Conservation (phyloP, 2,329 filamentous ascomycete species). For the Xylaria sp. region DNA sequence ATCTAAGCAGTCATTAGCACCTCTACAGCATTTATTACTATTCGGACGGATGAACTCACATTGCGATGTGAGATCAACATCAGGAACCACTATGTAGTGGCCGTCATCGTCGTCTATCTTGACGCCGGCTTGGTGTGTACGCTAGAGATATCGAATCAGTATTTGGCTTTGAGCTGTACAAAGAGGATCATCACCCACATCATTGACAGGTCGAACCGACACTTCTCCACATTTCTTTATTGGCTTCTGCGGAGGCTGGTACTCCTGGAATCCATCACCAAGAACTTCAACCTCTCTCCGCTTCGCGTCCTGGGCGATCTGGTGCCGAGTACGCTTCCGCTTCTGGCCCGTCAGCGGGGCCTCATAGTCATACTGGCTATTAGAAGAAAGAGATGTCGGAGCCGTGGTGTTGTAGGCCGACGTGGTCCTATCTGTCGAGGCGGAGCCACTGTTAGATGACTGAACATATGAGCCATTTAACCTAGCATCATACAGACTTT, state of each 20-base stretch:
- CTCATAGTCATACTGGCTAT: slow-evolving; percentile 69
- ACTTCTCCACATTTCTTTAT: slow-evolving; percentile 89
- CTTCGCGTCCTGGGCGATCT: slow-evolving; percentile 82
- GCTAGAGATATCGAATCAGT: slow-evolving; percentile 28
- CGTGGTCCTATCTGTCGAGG: slow-evolving; percentile 83
- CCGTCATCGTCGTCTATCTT: slow-evolving; percentile 97
- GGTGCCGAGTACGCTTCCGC: slow-evolving; percentile 80
- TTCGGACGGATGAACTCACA: slow-evolving; percentile 64
- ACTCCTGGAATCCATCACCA: slow-evolving; percentile 75
- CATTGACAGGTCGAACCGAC: slow-evolving; percentile 63
- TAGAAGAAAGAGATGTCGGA: slow-evolving; percentile 75
- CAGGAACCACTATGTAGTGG: slow-evolving; percentile 91
- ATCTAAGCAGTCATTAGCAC: slow-evolving; percentile 59
- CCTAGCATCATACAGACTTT: slow-evolving; percentile 73
- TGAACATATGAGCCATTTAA: slow-evolving; percentile 73
- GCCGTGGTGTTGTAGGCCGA: slow-evolving; percentile 85
- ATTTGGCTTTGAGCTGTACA: background rate
- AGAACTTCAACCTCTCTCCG: slow-evolving; percentile 74
- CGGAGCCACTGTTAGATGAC: slow-evolving; percentile 73
- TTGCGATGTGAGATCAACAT: slow-evolving; percentile 83
- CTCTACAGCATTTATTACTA: background rate
- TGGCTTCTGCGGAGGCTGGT: slow-evolving; percentile 85
- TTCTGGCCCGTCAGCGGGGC: slow-evolving; percentile 78
- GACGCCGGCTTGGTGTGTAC: slow-evolving; percentile 54
- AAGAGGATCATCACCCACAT: slow-evolving; percentile 57